Evolutionary conservation across 1,139 yeast genomes (phyloP), one percentile per base, ranked within the genome.

Genomic region (Blastobotrys elegans): DNA sequence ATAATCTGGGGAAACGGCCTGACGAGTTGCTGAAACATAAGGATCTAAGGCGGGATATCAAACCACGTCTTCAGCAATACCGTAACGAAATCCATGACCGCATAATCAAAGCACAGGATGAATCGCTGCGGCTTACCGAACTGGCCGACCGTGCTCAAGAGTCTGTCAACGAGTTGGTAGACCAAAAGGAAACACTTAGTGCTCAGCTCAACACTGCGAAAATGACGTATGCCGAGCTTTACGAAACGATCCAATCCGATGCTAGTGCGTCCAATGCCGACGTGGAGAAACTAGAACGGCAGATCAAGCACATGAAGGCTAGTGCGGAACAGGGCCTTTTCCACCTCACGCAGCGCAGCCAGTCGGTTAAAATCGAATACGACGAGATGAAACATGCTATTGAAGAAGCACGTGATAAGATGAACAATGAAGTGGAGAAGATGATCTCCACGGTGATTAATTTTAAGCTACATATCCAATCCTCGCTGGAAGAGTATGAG

Each of bases 391-490:
- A 71, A 46, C 75, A 72, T 49, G 71, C 73, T 14, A 67, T 82
- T 21, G 68, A 72, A 46, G 70, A 71, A 38, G 72, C 77, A 44
- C 72, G 81, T 38, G 73, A 72, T 46, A 68, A 65, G 13, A 67
- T 84, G 57, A 76, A 75, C 53, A 74, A 75, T 43, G 76, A 77
- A 51, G 75, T 82, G 32, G 77, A 75, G 52, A 72, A 73, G 50
- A 73, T 82, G 58, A 76, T 85, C 48, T 80, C 80, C 49, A 71
- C 68, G 47, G 76, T 81, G 34, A 77, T 84, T 47, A 75, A 72
- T 43, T 82, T 85, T 66, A 86, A 85, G 66, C 66, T 80, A 49
- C 77, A 75, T 49, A 73, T 84, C 42, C 90, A 84, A 60, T 73
- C 74, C 29, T 72, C 77, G 35, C 66, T 82, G 39, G 80, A 79